Conservation (phyloP, 331 rosid genomes). For the Malus hybrid region DNA sequence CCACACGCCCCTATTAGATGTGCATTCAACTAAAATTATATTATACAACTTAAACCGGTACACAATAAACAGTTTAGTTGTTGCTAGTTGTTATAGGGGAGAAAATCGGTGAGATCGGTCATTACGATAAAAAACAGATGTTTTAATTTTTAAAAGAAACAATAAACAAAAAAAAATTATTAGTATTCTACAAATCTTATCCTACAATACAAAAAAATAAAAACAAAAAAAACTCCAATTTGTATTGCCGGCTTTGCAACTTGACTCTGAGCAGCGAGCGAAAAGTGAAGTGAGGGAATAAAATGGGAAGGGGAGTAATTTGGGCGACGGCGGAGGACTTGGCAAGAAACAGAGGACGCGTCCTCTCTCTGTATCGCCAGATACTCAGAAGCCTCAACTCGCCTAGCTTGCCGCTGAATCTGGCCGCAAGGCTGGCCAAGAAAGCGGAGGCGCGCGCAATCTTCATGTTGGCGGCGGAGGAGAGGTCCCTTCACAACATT, state of each 20-base stretch:
- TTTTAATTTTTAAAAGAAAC: no score
- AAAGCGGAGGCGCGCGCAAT: slow-evolving; percentile 67
- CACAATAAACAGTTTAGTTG: no score
- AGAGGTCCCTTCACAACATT: slow-evolving; percentile 65
- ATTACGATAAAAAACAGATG: no score
- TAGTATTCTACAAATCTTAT: no score
- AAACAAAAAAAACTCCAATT: no score
- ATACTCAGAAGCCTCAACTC: slow-evolving; percentile 71
- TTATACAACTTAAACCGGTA: no score
- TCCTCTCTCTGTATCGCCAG: slow-evolving; percentile 64
- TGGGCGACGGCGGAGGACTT: slow-evolving; percentile 87
- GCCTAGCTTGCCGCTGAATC: slow-evolving; percentile 48
- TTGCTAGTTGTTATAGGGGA: no score
- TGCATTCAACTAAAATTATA: no score
- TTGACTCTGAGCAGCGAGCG: not conserved
- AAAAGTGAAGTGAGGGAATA: not conserved
- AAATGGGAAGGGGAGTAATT: slow-evolving; percentile 54
- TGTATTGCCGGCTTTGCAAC: not conserved
- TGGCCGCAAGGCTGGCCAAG: slow-evolving; percentile 61
- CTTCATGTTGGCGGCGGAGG: slow-evolving; percentile 75
- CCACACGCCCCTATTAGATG: no score
- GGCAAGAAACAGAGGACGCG: slow-evolving; percentile 45
- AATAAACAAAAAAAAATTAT: no score
- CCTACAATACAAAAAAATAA: no score
- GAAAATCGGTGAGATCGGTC: rapidly evolving